Conservation (phyloP, 139 green algal genomes). For the Penium margaritaceum region DNA sequence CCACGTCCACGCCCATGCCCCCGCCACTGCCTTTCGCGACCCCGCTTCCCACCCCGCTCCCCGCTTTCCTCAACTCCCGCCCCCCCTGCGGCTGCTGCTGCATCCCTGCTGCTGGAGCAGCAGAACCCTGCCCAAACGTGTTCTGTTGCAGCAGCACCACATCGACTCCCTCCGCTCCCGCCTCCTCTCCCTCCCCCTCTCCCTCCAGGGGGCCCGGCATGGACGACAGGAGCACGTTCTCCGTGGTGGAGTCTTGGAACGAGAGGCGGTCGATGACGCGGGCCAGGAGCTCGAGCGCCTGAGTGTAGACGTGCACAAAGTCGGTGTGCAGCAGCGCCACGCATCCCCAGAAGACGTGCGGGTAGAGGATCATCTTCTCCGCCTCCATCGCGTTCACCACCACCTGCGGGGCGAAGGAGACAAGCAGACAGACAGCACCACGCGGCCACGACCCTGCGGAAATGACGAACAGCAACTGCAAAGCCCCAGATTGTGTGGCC, state of each 20-base stretch:
- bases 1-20: constrained; percentile 27
- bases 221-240: constrained; percentile 63
- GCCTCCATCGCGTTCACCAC: constrained; percentile 52
- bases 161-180: not conserved
- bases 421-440: no score
- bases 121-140: constrained; percentile 34
- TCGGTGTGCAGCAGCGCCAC: constrained; percentile 65
- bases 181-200: not conserved
- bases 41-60: constrained; percentile 1
- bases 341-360: constrained; percentile 65
- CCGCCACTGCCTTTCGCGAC: constrained; percentile 31
- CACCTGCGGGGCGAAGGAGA: constrained; percentile 6
- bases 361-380: constrained; percentile 70
- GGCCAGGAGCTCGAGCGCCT: constrained; percentile 52
- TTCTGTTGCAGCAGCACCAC: constrained; percentile 18
- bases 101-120: no score
- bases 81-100: not conserved
- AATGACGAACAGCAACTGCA: no score
- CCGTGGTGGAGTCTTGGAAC: constrained; percentile 56
- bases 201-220: constrained; percentile 13
- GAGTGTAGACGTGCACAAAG: constrained; percentile 65
- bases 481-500: no score
- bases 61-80: no score
- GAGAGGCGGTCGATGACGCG: constrained; percentile 57
- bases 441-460: no score